Base-by-base conservation (phyloP, 2,329 filamentous ascomycete genomes). In the Metarhizium rileyi region DNA sequence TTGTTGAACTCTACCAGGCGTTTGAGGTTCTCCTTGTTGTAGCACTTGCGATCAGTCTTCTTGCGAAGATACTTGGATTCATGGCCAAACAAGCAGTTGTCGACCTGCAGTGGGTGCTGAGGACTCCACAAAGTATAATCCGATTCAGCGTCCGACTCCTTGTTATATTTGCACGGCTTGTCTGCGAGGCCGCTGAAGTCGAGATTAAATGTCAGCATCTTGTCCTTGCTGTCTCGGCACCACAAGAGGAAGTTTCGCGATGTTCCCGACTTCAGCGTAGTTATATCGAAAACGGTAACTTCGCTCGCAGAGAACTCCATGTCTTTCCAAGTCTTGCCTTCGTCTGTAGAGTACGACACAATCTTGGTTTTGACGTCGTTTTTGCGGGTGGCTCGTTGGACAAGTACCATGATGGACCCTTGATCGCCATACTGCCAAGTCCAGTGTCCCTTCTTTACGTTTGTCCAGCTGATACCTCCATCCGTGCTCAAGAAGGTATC, bases 361-460 rank as follows among this genome's bases (percentile, higher is more conserved):
- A 71, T 70, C 48, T 87, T 80, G 2, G 85, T 87, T 61, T 78
- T 81, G 47, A 90, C 70, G 1, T 74, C 69, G 55, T 85, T 84
- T 4, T 86, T 89, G 47, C 80, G 74, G 47, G 76, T 77, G 14
- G 77, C 75, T 50, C 89, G 81, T 61, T 86, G 80, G 22, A 91
- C 90, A 45, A 98, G 84, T 40, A 95, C 88, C 53, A 97, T 81
- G 59, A 97, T 85, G 5, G 89, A 93, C 26, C 93, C 93, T 65
- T 95, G 89, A 59, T 98, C 94, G 51, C 93, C 94, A 63, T 89
- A 95, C 61, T 95, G 88, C 89, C 90, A 98, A 61, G 86, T 85
- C 74, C 90, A 95, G 33, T 77, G 79, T 5, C 93, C 94, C 67
- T 94, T 90, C 69, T 87, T 91, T 53, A 91, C 82, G 51, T 83